These are phyloP conservation scores for Solanum pinnatisectum DNA, from an alignment of 257 asterid genomes.

Conservation along the genomic window DNA sequence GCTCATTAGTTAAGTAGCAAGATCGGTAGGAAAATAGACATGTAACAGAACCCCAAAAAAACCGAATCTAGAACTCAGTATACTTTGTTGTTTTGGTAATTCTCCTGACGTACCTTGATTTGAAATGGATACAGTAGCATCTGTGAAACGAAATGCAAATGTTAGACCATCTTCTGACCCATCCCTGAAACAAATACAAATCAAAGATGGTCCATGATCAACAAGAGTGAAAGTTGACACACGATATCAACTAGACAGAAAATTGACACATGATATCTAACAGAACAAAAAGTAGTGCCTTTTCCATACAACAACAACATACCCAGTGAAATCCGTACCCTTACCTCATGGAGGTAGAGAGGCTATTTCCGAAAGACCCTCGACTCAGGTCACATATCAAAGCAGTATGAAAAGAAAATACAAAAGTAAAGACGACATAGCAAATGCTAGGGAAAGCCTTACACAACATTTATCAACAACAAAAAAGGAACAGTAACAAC, in stretches of 20 bases:
- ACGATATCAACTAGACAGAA: background rate
- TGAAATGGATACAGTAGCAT: constrained; percentile 62
- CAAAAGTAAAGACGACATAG: background rate
- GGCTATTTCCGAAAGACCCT: background rate
- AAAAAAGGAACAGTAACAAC: background rate
- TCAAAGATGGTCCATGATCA: background rate
- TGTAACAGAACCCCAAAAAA: background rate
- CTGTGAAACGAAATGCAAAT: constrained; percentile 94
- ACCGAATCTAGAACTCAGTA: background rate
- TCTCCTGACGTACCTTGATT: constrained; percentile 62
- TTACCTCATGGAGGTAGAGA: background rate
- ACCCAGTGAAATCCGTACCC: background rate
- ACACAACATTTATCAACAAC: background rate
- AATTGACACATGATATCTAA: background rate
- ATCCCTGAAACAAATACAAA: constrained; percentile 45
- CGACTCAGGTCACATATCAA: background rate
- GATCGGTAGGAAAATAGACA: background rate
- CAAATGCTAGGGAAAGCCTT: background rate
- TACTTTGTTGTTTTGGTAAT: background rate
- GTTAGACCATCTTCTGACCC: constrained; percentile 94
- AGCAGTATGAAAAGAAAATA: background rate
- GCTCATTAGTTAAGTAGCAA: background rate
- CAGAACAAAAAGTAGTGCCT: background rate
- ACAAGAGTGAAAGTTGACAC: background rate
- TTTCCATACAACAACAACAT: background rate